Conservation (phyloP, 2,329 filamentous ascomycete species). For the Talaromyces sp. region DNA sequence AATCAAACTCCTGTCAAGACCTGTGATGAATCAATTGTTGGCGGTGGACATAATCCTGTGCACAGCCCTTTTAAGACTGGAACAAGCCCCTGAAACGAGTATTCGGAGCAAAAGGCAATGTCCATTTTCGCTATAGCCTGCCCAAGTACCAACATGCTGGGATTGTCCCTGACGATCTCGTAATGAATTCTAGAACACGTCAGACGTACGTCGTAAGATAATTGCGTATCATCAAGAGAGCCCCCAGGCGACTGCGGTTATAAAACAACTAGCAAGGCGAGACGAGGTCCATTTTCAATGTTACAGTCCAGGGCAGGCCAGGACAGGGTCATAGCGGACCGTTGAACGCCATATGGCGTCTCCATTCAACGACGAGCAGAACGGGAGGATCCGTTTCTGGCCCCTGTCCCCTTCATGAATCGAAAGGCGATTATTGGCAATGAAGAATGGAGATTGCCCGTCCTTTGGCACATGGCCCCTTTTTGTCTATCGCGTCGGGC, state of each 20-base stretch:
- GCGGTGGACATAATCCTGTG: background rate
- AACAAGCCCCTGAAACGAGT: background rate
- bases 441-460: background rate
- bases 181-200: background rate
- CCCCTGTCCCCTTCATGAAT: conserved; percentile 2
- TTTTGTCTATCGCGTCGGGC: conserved; percentile 7
- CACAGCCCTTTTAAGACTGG: background rate
- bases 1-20: background rate
- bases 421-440: conserved; percentile 5
- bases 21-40: background rate
- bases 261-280: background rate
- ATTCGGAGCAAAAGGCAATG: conserved; percentile 1
- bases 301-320: background rate
- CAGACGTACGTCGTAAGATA: background rate
- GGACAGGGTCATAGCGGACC: conserved; percentile 19
- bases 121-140: conserved; percentile 10
- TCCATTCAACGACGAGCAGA: conserved; percentile 20
- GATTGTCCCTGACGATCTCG: conserved; percentile 16
- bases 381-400: conserved; percentile 22
- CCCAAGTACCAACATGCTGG: conserved; percentile 15
- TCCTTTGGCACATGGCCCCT: background rate
- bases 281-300: background rate
- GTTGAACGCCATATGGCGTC: conserved; percentile 19
- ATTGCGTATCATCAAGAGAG: background rate
- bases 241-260: no score